A percentile compares a stretch with the other conserved stretches of the same genome.
Evolutionary conservation across 495 filamentous ascomycete species (phyloP).

Genomic region (Neurospora intermedia): DNA sequence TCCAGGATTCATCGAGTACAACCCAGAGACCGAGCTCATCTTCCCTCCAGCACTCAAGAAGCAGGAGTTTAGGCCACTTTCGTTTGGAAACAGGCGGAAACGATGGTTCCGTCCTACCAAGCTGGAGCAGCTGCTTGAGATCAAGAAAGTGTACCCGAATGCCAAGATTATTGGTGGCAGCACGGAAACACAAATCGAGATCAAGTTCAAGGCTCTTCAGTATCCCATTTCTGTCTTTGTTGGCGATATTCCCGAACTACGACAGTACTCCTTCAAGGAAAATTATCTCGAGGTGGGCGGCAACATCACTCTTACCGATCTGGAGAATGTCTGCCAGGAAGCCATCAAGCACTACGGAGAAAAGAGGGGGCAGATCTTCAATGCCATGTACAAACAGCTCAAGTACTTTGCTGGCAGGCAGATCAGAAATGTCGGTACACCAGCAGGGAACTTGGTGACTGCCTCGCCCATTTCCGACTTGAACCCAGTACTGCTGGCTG

Average conservation of each 20-base stretch:
- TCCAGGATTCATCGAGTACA: constrained; percentile 85
- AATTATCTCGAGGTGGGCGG: constrained; percentile 80
- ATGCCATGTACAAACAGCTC: constrained; percentile 65
- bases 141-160: constrained; percentile 73
- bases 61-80: constrained; percentile 69
- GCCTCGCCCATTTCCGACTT: constrained; percentile 94
- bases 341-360: constrained; percentile 73
- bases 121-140: constrained; percentile 76
- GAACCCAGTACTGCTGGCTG: constrained; percentile 88
- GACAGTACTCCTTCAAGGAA: constrained; percentile 66
- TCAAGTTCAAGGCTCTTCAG: constrained; percentile 93
- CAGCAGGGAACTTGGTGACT: constrained; percentile 89
- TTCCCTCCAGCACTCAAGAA: constrained; percentile 79
- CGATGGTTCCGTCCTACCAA: constrained; percentile 88
- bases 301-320: constrained; percentile 80
- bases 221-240: constrained; percentile 86
- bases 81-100: constrained; percentile 90
- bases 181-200: constrained; percentile 95
- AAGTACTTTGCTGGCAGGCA: constrained; percentile 92
- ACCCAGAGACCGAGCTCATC: constrained; percentile 86
- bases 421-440: constrained; percentile 93
- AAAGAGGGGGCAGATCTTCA: constrained; percentile 59
- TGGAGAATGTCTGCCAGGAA: constrained; percentile 61
- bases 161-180: constrained; percentile 94
- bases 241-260: constrained; percentile 82